Conservation (phyloP, 306 rosid species). For the Trifolium pratense region DNA sequence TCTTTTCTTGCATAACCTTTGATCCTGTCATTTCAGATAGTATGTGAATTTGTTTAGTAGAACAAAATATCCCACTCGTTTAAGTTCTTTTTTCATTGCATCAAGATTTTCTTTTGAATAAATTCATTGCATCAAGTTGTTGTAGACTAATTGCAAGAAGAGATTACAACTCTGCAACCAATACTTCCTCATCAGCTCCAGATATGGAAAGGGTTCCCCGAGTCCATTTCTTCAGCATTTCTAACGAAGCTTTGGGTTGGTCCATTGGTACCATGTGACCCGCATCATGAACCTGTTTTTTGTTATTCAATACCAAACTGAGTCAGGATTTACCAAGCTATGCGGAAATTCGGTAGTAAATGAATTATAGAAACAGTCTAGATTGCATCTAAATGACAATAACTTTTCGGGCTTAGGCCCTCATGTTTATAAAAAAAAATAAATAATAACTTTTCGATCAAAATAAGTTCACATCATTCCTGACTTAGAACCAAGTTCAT, state of each 20-base stretch:
- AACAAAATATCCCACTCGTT: not conserved
- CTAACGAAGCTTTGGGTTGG: slow-evolving; percentile 92
- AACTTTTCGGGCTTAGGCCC: too few species aligned
- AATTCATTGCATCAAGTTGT: not conserved
- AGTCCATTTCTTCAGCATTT: slow-evolving; percentile 93
- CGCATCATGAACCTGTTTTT: slow-evolving; percentile 84
- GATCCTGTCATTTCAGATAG: slow-evolving; percentile 1
- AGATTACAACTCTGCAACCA: slow-evolving; percentile 69
- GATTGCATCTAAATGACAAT: not conserved
- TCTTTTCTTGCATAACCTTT: slow-evolving; percentile 3
- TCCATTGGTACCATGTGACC: slow-evolving; percentile 99
- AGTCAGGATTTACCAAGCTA: slow-evolving; percentile 35
- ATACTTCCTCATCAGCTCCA: slow-evolving; percentile 40
- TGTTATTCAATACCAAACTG: slow-evolving; percentile 18
- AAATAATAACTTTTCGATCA: not conserved
- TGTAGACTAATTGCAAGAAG: slow-evolving; percentile 20
- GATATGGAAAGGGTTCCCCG: slow-evolving; percentile 64
- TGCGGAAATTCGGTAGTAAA: slow-evolving; percentile 1
- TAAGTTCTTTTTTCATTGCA: not conserved
- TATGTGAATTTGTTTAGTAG: slow-evolving; percentile 15
- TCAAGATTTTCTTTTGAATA: too few species aligned
- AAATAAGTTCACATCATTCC: not conserved
- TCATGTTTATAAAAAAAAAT: too few species aligned
- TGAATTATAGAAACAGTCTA: slow-evolving; percentile 14
- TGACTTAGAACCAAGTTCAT: not conserved